These are phyloP conservation scores for Arthrinium puccinioides DNA, from an alignment of 2,329 filamentous ascomycete genomes.

Conservation along the genomic window DNA sequence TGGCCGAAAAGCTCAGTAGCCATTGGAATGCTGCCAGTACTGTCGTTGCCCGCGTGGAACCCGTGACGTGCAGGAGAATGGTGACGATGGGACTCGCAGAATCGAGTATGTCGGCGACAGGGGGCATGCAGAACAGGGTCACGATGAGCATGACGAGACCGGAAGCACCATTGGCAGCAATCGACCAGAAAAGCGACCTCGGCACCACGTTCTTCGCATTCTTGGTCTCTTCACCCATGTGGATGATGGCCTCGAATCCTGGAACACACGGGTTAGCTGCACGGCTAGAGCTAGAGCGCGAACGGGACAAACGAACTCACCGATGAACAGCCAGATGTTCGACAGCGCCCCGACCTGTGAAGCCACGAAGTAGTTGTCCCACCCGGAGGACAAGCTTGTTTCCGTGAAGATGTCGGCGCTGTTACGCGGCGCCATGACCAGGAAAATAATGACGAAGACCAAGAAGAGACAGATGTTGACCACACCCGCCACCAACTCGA, in stretches of 20 bases:
- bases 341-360: conserved; percentile 5
- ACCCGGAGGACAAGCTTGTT: conserved; percentile 6
- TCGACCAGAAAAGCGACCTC: conserved; percentile 7
- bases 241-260: conserved; percentile 7
- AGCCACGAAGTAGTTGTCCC: conserved; percentile 6
- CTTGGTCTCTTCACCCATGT: conserved; percentile 9
- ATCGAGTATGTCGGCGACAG: conserved; percentile 3
- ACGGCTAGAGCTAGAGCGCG: neutral
- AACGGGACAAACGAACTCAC: neutral
- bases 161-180: conserved; percentile 2
- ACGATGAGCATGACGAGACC: conserved; percentile 5
- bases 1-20: neutral
- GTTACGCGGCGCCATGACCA: conserved; percentile 6
- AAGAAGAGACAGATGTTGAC: conserved; percentile 5
- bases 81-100: conserved; percentile 5
- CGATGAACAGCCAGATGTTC: conserved; percentile 8
- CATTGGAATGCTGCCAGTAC: conserved; percentile 2
- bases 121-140: conserved; percentile 6
- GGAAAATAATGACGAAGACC: conserved; percentile 3
- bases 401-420: conserved; percentile 2
- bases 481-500: conserved; percentile 4
- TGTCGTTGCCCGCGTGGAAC: conserved; percentile 1
- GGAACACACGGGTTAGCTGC: neutral
- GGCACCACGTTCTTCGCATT: conserved; percentile 6
- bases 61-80: conserved; percentile 1